Conservation (phyloP, 2,329 filamentous ascomycete genomes). For the Atkinsonella texensis region DNA sequence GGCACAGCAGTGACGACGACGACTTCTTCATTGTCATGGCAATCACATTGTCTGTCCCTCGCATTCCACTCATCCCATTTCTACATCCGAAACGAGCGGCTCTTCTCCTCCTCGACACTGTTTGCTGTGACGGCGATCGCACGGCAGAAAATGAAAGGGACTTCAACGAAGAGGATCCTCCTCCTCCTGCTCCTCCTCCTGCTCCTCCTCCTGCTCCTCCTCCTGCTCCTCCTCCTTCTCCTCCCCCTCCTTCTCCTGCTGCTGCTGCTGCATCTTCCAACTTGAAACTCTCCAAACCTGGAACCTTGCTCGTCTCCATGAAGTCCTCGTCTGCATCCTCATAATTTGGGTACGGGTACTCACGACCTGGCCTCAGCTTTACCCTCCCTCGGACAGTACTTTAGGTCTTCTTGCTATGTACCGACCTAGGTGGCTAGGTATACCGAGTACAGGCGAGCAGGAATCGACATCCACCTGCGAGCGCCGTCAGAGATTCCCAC, state of each 20-base stretch:
- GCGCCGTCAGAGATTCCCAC: neutral
- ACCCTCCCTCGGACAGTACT: conserved; percentile 3
- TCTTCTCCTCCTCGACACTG: neutral
- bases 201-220: conserved; percentile 2
- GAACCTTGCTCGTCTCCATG: conserved; percentile 8
- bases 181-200: conserved; percentile 1
- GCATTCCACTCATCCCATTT: neutral
- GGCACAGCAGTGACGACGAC: neutral
- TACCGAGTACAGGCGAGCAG: neutral
- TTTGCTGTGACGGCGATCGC: neutral
- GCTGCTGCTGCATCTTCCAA: conserved; percentile 3
- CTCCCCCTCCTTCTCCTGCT: neutral
- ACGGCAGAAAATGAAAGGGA: neutral
- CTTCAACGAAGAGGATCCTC: neutral
- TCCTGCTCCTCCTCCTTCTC: neutral
- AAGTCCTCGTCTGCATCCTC: conserved; percentile 4
- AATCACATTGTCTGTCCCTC: neutral
- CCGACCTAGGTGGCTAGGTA: neutral
- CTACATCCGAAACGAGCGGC: conserved; percentile 1
- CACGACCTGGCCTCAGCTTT: conserved; percentile 1
- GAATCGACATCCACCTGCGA: neutral
- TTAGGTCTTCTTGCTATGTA: neutral
- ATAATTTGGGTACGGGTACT: neutral
- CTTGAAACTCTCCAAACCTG: conserved; percentile 5
- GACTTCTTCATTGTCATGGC: neutral